Conservation (phyloP, 192 early-diverging fungal genomes). For the Coemansia biformis region DNA sequence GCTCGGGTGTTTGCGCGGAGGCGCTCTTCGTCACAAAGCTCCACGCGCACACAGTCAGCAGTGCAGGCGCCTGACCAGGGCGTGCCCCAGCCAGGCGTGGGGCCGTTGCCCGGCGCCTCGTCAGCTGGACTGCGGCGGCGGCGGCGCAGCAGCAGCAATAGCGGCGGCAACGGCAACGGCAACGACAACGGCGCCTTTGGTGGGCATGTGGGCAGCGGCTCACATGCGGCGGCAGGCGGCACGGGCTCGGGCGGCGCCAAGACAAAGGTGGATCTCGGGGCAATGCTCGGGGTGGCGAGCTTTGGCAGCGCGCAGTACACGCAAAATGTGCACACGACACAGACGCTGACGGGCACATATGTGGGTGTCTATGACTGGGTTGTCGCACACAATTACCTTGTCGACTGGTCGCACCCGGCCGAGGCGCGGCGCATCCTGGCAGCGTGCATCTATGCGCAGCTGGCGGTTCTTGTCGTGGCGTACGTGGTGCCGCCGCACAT, state of each 20-base stretch:
- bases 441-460: conserved; percentile 26
- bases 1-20: no score
- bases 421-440: conserved; percentile 23
- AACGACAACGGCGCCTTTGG: neutral
- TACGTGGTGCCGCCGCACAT: conserved; percentile 47
- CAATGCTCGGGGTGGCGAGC: conserved; percentile 34
- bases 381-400: conserved; percentile 29
- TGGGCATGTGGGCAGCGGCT: no score
- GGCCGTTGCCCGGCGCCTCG: no score
- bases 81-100: no score
- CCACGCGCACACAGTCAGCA: no score
- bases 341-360: conserved; percentile 47
- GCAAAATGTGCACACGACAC: conserved; percentile 46
- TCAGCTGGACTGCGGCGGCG: no score
- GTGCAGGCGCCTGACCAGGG: no score
- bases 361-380: conserved; percentile 40
- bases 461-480: conserved; percentile 18
- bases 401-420: conserved; percentile 44
- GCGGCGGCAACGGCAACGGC: no score
- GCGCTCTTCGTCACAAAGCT: no score
- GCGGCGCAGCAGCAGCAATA: no score
- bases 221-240: conserved; percentile 1
- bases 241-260: neutral
- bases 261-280: conserved; percentile 30
- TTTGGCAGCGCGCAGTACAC: conserved; percentile 50